Conservation (phyloP, 2,329 filamentous ascomycete species). For the Zymoseptoria brevis region DNA sequence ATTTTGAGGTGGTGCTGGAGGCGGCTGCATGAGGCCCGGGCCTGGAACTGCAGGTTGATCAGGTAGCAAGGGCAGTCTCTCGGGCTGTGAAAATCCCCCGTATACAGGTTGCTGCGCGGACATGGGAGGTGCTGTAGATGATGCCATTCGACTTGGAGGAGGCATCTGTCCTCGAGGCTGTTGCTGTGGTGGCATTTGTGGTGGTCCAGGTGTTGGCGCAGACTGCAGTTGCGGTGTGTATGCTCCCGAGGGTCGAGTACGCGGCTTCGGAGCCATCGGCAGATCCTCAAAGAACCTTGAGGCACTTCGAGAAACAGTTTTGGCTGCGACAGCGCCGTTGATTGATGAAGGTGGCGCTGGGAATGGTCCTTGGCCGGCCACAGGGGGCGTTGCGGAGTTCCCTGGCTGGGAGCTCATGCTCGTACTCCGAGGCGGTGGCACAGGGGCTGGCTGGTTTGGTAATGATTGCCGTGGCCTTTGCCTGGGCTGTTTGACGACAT, state of each 20-base stretch:
- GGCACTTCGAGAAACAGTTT: conserved; percentile 22
- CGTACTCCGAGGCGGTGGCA: conserved; percentile 51
- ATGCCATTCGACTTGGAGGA: conserved; percentile 13
- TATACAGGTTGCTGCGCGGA: conserved; percentile 18
- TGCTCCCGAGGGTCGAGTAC: conserved; percentile 21
- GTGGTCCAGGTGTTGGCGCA: conserved; percentile 7
- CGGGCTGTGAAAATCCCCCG: conserved; percentile 34
- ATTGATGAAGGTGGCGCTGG: conserved; percentile 10
- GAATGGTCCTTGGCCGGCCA: conserved; percentile 27
- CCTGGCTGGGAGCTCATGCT: conserved; percentile 34
- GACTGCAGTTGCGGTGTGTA: conserved; percentile 21
- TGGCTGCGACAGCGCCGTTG: conserved; percentile 9
- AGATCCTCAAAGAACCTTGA: conserved; percentile 44
- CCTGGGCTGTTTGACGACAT: conserved; percentile 65
- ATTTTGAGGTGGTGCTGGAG: conserved; percentile 11
- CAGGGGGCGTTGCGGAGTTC: conserved; percentile 30
- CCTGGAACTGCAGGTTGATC: conserved; percentile 28
- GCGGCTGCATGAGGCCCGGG: conserved; percentile 3
- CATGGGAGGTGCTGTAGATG: conserved; percentile 15
- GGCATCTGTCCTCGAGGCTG: conserved; percentile 8
- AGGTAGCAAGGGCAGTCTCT: conserved; percentile 33
- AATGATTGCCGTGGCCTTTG: conserved; percentile 35
- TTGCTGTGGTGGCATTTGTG: conserved; percentile 10
- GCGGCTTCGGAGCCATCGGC: conserved; percentile 37
- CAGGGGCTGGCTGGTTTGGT: conserved; percentile 38